These are phyloP conservation scores for Pulveroboletus sp. DNA, from an alignment of 1,284 basidiomycete species.

Conservation along the genomic window DNA sequence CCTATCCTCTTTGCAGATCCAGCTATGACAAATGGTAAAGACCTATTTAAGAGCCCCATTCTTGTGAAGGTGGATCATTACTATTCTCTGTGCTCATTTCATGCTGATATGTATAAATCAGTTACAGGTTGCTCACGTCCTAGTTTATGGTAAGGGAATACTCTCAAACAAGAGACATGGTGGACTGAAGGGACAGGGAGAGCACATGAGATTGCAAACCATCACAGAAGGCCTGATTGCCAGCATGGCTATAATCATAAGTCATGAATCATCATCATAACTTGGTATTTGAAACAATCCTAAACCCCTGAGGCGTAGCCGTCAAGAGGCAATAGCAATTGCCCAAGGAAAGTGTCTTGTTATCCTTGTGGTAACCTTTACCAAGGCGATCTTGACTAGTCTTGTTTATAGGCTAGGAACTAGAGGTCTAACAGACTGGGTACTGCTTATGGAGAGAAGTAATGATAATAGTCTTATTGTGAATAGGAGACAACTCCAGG, in stretches of 20 bases:
- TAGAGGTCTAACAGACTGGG: too few relatives aligned
- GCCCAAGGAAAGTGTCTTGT: too few relatives aligned
- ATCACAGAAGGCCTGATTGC: slow-evolving; percentile 13
- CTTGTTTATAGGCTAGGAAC: too few relatives aligned
- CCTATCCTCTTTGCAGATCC: slow-evolving; percentile 1
- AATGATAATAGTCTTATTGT: too few relatives aligned
- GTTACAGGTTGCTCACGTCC: not conserved
- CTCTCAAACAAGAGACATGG: slow-evolving; percentile 9
- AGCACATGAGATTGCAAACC: slow-evolving; percentile 3
- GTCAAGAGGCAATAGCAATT: too few relatives aligned
- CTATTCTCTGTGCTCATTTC: not conserved
- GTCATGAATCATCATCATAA: not conserved
- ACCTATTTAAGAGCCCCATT: not conserved
- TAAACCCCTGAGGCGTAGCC: too few relatives aligned
- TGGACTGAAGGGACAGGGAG: slow-evolving; percentile 1
- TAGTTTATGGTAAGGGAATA: slow-evolving; percentile 12
- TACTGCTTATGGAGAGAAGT: too few relatives aligned
- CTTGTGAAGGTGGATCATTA: not conserved
- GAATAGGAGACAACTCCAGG: too few relatives aligned
- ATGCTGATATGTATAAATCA: not conserved
- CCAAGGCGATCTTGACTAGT: too few relatives aligned
- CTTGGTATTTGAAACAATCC: too few relatives aligned
- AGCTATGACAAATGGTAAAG: not conserved
- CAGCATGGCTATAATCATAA: slow-evolving; percentile 1
- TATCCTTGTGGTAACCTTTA: too few relatives aligned